phyloP scores from a whole-genome alignment of 805 yeast genomes.

The Grigorovia humatica region DNA sequence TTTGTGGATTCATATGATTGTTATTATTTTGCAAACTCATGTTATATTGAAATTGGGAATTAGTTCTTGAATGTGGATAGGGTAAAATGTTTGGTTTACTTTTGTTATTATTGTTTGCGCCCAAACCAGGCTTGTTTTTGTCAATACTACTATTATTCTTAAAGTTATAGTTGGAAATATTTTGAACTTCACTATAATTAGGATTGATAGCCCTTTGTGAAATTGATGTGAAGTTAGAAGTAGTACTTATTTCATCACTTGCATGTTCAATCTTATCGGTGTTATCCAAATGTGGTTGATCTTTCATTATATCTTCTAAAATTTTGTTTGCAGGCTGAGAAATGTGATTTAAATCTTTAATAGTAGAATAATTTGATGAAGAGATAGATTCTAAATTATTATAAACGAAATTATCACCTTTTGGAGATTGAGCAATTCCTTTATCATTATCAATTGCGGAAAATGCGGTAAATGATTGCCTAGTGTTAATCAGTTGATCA shows the following conservation, averaged over 20 bases:
- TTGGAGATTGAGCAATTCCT: neutral
- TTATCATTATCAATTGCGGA: constrained; percentile 16
- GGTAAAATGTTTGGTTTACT: neutral
- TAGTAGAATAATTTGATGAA: constrained; percentile 15
- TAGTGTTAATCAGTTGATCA: neutral
- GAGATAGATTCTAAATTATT: constrained; percentile 11
- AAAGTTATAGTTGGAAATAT: neutral
- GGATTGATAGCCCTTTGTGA: constrained; percentile 70
- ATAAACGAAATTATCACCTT: neutral
- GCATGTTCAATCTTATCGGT: constrained; percentile 4
- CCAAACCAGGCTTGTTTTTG: no score
- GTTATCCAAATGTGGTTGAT: neutral
- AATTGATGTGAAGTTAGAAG: constrained; percentile 67
- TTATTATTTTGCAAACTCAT: neutral
- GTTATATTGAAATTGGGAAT: neutral
- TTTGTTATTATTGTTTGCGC: neutral
- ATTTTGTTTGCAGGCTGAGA: constrained; percentile 13
- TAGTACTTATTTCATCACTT: constrained; percentile 11
- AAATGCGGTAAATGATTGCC: constrained; percentile 10
- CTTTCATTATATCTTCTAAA: constrained; percentile 18
- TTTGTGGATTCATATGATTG: neutral
- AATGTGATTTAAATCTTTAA: constrained; percentile 7
- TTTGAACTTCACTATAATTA: constrained; percentile 8
- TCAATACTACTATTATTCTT: neutral
- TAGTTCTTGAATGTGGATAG: constrained; percentile 5